Conservation (phyloP, 2,329 filamentous ascomycete species). For the Laburnicola sp. region DNA sequence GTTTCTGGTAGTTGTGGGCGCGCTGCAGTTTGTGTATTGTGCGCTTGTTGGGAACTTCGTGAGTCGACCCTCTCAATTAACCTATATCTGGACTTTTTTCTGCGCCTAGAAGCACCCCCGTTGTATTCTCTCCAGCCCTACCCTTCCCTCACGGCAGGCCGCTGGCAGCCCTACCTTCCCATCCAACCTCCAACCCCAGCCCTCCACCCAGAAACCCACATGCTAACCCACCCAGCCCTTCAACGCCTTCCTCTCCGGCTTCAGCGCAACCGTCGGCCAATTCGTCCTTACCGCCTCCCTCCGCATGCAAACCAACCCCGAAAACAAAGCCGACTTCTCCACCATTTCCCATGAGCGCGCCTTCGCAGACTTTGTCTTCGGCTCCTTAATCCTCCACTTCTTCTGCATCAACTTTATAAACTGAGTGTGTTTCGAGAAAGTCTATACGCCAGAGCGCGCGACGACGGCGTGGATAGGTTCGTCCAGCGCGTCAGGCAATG, state of each 20-base stretch:
- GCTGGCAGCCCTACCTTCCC: neutral
- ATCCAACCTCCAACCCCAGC: too few relatives aligned
- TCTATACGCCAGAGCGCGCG: neutral
- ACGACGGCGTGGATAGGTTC: neutral
- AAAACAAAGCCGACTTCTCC: conserved; percentile 78
- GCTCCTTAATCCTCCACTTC: conserved; percentile 94
- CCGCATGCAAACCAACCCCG: conserved; percentile 86
- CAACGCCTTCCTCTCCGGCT: conserved; percentile 96
- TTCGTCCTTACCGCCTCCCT: conserved; percentile 92
- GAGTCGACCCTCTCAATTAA: conserved; percentile 48
- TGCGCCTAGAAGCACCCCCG: conserved; percentile 1
- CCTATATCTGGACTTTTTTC: neutral
- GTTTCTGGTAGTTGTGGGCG: conserved; percentile 83
- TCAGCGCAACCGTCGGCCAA: conserved; percentile 91
- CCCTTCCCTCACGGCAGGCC: neutral
- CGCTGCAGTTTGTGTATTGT: conserved; percentile 92
- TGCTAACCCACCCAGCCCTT: conserved; percentile 69
- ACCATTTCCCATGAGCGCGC: conserved; percentile 81
- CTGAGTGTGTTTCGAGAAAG: conserved; percentile 52
- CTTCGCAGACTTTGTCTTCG: conserved; percentile 94
- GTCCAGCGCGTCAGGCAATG: neutral
- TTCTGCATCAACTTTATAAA: conserved; percentile 99
- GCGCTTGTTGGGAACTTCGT: conserved; percentile 92
- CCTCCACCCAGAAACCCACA: neutral
- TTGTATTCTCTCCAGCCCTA: neutral